Base-by-base conservation (phyloP, 23 red algal genomes). In the Chondrus crispus region DNA sequence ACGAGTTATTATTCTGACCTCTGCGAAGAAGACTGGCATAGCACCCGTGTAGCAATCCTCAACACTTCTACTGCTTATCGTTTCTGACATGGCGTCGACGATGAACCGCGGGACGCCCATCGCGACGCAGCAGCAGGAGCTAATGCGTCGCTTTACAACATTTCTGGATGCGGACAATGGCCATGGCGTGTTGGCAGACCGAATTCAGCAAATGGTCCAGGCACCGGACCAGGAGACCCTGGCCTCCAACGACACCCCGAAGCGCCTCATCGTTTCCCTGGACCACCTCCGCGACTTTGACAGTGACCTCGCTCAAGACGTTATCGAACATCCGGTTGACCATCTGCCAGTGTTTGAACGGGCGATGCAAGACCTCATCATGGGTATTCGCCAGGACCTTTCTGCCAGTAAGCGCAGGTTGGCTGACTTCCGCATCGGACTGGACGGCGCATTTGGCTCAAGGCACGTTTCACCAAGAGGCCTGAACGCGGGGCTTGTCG, bases 371-470 rank as follows among this genome's bases (percentile, higher is more conserved):
- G 96, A 98, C 12, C 49, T 95, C 26, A 87, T 92, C 22, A 82
- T 72, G 24, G 86, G 85, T 20, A 74, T 92, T 42, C 83, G 91
- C 14, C 86, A 88, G 60, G 91, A 94, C 33, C 85, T 98, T 10
- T 55, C 79, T 6, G 40, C 60, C 13, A 52, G 64, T 69, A 81
- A 77, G 12, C 57, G 74, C 11, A 85, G 74, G 64, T 54, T 96
- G 4, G 38, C 81, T 2, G 89, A 87, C 26, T 94, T 92, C 58
- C 81, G 82, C 18, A 88, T 99, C 47, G 97, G 94, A 26, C 80
- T 99, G 44, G 75, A 94, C 13, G 97, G 97, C 52, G 84, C 91
- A 18, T 96, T 99, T 63, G 97, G 97, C 53, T 73, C 85, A 38
- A 80, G 89, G 47, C 72, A 74, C 19, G 94, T 96, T 29, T 88